Evolutionary conservation across 495 filamentous ascomycete genomes (phyloP), one percentile per base, ranked within the genome.

Genomic region (Penicillium angulare): DNA sequence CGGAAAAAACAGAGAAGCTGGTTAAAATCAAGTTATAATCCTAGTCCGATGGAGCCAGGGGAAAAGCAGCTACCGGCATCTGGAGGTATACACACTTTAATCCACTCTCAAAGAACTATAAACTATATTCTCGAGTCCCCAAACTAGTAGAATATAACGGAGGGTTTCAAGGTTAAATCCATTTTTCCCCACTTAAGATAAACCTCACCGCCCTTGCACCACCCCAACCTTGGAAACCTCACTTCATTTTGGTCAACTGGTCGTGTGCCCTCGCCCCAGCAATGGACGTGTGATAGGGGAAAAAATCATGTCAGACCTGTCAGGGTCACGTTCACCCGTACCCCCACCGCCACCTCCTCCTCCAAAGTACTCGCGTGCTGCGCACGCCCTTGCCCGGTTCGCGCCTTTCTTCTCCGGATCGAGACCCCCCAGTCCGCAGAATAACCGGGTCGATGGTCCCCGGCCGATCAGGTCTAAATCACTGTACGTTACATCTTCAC

Each of bases 341-440:
- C 75, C 72, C 55, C 74, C 73, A 20, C 70, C 75, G 33, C 72
- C 76, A 45, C 82, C 81, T 12, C 76, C 78, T 23, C 71, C 79
- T 39, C 69, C 73, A 45, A 76, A 68, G 61, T 76, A 80, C 65
- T 74, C 67, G 27, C 68, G 74, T 47, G 77, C 78, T 40, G 75
- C 73, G 50, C 80, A 73, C 65, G 79, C 80, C 51, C 64, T 84
- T 36, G 75, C 79, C 43, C 72, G 80, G 49, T 76, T 85, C 47
- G 78, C 80, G 40, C 78, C 79, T 7, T 79, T 82, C 60, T 73
- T 79, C 43, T 77, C 78, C 29, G 74, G 71, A 55, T 80, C 80
- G 46, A 65, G 80, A 57, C 79, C 80, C 45, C 72, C 79, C 5
- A 81, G 75, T 60, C 74, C 79, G 47, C 74, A 78, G 50, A 64